These are phyloP conservation scores for Prunus mongolica DNA, from an alignment of 306 rosid species.

Conservation along the genomic window DNA sequence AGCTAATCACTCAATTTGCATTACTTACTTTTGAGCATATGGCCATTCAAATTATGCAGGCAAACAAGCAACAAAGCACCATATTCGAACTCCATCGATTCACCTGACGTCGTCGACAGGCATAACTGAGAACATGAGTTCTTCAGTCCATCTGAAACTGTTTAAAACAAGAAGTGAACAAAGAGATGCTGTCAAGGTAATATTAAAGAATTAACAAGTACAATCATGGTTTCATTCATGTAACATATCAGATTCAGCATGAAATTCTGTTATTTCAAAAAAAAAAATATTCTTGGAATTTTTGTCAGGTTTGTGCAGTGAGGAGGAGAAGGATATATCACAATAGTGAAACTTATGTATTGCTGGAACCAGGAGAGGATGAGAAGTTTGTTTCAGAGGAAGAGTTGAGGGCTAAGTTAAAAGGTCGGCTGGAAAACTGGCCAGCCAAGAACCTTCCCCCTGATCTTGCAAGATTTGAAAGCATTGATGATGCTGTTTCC, in stretches of 20 bases:
- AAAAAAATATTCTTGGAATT: neutral
- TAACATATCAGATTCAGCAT: neutral
- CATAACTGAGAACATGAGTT: constrained; percentile 14
- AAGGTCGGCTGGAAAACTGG: constrained; percentile 73
- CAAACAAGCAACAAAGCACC: constrained; percentile 21
- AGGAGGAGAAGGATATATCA: constrained; percentile 70
- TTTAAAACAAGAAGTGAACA: constrained; percentile 1
- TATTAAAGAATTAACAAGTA: neutral
- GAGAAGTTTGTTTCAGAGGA: constrained; percentile 78
- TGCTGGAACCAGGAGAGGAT: constrained; percentile 78
- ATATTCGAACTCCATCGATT: constrained; percentile 7
- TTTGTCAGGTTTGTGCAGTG: constrained; percentile 41
- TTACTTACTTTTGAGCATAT: no score
- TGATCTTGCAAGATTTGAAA: constrained; percentile 68
- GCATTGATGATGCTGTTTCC: constrained; percentile 75
- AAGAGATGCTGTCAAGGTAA: constrained; percentile 41
- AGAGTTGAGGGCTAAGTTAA: constrained; percentile 56
- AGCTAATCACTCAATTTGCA: no score
- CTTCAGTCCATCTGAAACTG: constrained; percentile 29
- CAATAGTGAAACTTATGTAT: constrained; percentile 66
- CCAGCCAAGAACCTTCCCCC: constrained; percentile 71
- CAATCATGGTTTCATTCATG: neutral
- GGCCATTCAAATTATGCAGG: constrained; percentile 18
- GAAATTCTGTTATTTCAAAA: neutral
- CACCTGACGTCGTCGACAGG: constrained; percentile 11